Conservation (phyloP, 495 filamentous ascomycete genomes). For the Elaphomyces granulatus region DNA sequence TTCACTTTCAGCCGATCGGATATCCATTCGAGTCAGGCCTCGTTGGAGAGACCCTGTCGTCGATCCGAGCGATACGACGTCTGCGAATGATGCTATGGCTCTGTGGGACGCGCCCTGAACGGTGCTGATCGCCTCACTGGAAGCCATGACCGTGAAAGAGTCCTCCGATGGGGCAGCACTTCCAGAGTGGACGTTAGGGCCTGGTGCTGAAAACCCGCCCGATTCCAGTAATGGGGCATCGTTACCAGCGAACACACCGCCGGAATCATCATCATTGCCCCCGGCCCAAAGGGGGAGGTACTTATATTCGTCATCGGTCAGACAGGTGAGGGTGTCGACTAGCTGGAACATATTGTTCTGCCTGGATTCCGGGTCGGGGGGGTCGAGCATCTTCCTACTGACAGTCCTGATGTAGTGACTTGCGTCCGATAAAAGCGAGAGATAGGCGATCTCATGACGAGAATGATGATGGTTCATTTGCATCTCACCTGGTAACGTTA, state of each 20-base stretch:
- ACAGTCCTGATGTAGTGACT: conserved; percentile 9
- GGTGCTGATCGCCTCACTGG: conserved; percentile 21
- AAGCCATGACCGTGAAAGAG: conserved; percentile 12
- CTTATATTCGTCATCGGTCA: conserved; percentile 35
- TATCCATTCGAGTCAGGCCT: not conserved
- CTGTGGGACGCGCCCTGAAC: conserved; percentile 21
- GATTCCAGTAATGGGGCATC: conserved; percentile 25
- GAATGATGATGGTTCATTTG: not conserved
- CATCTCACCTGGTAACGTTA: not conserved
- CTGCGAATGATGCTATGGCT: conserved; percentile 17
- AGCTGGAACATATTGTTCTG: conserved; percentile 5
- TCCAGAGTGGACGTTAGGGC: conserved; percentile 30
- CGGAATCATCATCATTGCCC: conserved; percentile 39
- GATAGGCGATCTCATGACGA: not conserved
- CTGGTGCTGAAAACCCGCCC: conserved; percentile 29
- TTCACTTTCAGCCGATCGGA: too few species aligned
- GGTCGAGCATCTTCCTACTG: conserved; percentile 9
- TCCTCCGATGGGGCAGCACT: conserved; percentile 12
- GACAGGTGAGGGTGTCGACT: conserved; percentile 31
- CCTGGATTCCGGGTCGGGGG: not conserved
- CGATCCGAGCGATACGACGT: conserved; percentile 10
- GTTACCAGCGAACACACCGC: conserved; percentile 34
- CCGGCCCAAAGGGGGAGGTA: conserved; percentile 43
- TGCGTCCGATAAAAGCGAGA: not conserved
- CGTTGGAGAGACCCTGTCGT: not conserved